Evolutionary conservation across 1,284 basidiomycete species (phyloP), one percentile per base, ranked within the genome.

Genomic region (Trametes versicolor): DNA sequence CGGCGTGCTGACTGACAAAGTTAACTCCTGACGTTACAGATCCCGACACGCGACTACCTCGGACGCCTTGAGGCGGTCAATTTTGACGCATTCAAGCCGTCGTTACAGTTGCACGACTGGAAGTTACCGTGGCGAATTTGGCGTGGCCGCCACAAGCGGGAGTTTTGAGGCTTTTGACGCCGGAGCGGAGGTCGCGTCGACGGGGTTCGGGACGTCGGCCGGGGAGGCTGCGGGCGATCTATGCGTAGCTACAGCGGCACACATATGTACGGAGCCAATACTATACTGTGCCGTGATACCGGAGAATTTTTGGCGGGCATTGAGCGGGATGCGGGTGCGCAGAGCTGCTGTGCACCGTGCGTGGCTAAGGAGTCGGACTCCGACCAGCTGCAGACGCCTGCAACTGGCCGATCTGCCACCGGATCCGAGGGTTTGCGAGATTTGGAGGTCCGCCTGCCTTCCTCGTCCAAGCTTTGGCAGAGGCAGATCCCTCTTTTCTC

Each of bases 111-210:
- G 70, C 86, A 88, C 74, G 92, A 95, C 75, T 98, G 96, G 93
- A 89, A 86, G 79, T 80, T 98, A 68, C 90, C 96, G 54, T 96
- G 93, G 85, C 85, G 86, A 70, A 89, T 98, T 56, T 97, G 94
- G 94, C 85, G 87, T 73, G 81, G 86, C 70, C 90, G 87, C 79
- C 85, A 87, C 78, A 85, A 80, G 75, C 80, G 83, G 75, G 76
- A 76, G 68, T 87, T 92, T 74, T 92, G 78, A 83, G 62, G 61
- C 58, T 17, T 9, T 9, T 7, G 41, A 17, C 15, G 17, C 6
- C 41, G 41, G 41, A 43, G 41, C 41, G 41, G 41, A 19, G 41
- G 21, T 43, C 21, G 49, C 32, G 29, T 15, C 13, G 51, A 34
- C 21, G 48, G 59, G 32, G 36, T 43, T 59, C 63, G 60, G 64